These are phyloP conservation scores for Alternaria gaisen DNA, from an alignment of 2,329 filamentous ascomycete genomes.

Conservation along the genomic window DNA sequence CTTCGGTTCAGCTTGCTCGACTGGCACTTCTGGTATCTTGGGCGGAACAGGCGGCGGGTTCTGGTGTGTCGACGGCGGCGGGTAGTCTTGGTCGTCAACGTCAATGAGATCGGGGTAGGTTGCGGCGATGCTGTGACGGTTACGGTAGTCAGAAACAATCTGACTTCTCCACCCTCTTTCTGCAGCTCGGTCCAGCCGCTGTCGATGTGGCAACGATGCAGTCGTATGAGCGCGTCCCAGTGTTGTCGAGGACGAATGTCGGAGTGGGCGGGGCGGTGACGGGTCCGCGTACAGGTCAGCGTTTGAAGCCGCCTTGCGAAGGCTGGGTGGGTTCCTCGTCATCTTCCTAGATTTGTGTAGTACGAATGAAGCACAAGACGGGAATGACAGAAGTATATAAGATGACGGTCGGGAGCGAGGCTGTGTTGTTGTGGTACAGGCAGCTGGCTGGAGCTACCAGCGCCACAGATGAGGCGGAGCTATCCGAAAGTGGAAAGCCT, in stretches of 20 bases:
- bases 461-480: slow-evolving; percentile 25
- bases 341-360: slow-evolving; percentile 26
- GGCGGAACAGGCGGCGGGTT: slow-evolving; percentile 51
- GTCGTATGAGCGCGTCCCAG: slow-evolving; percentile 46
- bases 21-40: slow-evolving; percentile 43
- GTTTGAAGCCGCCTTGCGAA: slow-evolving; percentile 48
- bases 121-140: slow-evolving; percentile 43
- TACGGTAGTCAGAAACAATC: slow-evolving; percentile 17
- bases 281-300: slow-evolving; percentile 51
- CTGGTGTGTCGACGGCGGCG: slow-evolving; percentile 28
- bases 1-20: slow-evolving; percentile 13
- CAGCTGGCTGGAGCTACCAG: slow-evolving; percentile 4
- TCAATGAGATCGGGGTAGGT: slow-evolving; percentile 44
- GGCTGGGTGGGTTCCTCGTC: slow-evolving; percentile 50
- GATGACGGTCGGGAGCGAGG: slow-evolving; percentile 6
- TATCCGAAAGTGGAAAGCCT: slow-evolving; percentile 16
- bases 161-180: slow-evolving; percentile 20
- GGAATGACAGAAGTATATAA: background rate
- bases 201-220: slow-evolving; percentile 34
- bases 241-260: slow-evolving; percentile 35
- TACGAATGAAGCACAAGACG: background rate
- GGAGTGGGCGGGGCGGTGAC: slow-evolving; percentile 39
- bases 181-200: slow-evolving; percentile 26
- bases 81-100: slow-evolving; percentile 40
- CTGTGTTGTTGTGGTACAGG: slow-evolving; percentile 10